These are phyloP conservation scores for Leccinum proliferum DNA, from an alignment of 1,284 basidiomycete genomes.

Conservation along the genomic window DNA sequence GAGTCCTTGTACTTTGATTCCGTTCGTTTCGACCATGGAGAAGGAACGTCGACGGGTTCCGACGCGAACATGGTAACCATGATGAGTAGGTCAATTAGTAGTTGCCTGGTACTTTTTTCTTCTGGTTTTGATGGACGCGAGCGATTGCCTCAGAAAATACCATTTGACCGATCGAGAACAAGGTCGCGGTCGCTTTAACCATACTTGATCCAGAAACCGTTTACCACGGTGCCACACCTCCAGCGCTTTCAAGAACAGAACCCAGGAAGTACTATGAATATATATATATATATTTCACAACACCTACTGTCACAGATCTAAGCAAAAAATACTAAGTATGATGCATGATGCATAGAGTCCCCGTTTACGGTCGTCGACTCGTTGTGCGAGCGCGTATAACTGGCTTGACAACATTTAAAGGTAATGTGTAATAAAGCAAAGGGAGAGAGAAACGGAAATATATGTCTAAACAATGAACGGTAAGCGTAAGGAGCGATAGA, in stretches of 20 bases:
- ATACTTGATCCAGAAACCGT: background rate
- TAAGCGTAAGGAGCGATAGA: too few relatives aligned
- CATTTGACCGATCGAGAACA: background rate
- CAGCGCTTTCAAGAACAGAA: too few relatives aligned
- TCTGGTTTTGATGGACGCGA: background rate
- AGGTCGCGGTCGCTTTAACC: background rate
- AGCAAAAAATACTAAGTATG: background rate
- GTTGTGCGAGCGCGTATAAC: background rate
- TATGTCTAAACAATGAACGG: too few relatives aligned
- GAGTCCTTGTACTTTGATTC: conserved; percentile 11
- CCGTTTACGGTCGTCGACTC: background rate
- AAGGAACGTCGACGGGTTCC: conserved; percentile 8
- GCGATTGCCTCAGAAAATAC: too few relatives aligned
- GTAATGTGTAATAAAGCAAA: background rate
- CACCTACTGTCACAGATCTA: background rate
- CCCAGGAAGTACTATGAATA: too few relatives aligned
- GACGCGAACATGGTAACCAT: background rate
- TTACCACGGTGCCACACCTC: too few relatives aligned
- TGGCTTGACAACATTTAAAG: background rate
- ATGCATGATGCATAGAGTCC: background rate
- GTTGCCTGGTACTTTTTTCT: background rate
- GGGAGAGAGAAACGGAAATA: too few relatives aligned
- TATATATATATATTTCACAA: background rate
- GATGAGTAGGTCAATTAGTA: background rate
- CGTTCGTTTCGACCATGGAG: background rate